Evolutionary conservation across 352 stramenopile species (phyloP).

Genomic region (Phytopythium helicoides): DNA sequence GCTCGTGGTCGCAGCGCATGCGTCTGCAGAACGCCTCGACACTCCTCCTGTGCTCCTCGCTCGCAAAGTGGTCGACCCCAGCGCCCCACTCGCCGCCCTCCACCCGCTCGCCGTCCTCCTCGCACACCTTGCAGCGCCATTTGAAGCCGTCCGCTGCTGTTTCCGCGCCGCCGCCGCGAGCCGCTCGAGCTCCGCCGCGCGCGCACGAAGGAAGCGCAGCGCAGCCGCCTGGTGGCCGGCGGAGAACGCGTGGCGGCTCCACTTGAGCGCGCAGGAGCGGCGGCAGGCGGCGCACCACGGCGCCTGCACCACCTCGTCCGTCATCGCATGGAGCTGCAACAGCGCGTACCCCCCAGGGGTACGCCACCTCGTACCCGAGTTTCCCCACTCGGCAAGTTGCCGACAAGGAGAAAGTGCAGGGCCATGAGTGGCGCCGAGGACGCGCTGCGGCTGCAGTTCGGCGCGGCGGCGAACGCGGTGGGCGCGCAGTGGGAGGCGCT

Average conservation of each 20-base stretch:
- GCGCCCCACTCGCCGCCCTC: slow-evolving; percentile 2
- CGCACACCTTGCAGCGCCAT: slow-evolving; percentile 52
- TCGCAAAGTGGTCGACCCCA: slow-evolving; percentile 40
- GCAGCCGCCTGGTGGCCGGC: slow-evolving; percentile 47
- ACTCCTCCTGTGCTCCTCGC: slow-evolving; percentile 24
- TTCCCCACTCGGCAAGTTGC: too few species aligned
- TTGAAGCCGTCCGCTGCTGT: background rate
- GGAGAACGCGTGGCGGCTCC: slow-evolving; percentile 68
- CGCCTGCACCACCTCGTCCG: slow-evolving; percentile 21
- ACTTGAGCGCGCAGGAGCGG: slow-evolving; percentile 59
- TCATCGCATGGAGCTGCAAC: slow-evolving; percentile 12
- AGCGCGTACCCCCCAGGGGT: too few species aligned
- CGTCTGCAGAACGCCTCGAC: slow-evolving; percentile 53
- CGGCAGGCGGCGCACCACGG: slow-evolving; percentile 58
- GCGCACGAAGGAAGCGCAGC: slow-evolving; percentile 32
- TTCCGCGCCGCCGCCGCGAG: slow-evolving; percentile 7
- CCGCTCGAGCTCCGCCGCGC: slow-evolving; percentile 20
- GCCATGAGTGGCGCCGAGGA: slow-evolving; percentile 23
- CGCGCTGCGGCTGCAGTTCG: slow-evolving; percentile 72
- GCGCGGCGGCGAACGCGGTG: slow-evolving; percentile 61
- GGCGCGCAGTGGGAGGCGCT: slow-evolving; percentile 58
- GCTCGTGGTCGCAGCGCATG: slow-evolving; percentile 52
- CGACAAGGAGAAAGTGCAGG: background rate
- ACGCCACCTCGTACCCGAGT: too few species aligned
- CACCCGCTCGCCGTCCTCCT: slow-evolving; percentile 8